Conservation (phyloP, 768 basidiomycete genomes). For the Amanita rimosa region DNA sequence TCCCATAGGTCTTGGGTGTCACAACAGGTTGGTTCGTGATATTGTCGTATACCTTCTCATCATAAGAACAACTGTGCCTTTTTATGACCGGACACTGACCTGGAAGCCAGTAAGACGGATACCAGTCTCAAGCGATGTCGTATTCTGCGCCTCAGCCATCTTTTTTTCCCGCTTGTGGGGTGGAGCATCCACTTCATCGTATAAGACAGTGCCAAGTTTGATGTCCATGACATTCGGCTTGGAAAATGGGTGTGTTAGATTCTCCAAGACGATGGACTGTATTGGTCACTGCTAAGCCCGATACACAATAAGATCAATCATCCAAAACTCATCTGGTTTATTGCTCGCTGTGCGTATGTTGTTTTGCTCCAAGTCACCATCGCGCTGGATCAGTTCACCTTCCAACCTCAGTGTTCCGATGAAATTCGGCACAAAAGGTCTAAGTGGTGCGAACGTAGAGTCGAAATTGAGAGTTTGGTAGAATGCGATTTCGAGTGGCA, state of each 20-base stretch:
- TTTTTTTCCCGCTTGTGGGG: constrained; percentile 74
- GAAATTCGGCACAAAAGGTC: constrained; percentile 62
- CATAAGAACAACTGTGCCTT: neutral
- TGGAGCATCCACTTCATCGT: constrained; percentile 46
- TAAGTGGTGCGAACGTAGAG: constrained; percentile 29
- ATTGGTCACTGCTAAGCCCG: neutral
- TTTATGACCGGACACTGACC: constrained; percentile 31
- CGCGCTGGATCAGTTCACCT: constrained; percentile 38
- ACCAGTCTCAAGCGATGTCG: constrained; percentile 71
- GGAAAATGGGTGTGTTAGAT: constrained; percentile 59
- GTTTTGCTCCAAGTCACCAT: constrained; percentile 10
- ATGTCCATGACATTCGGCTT: constrained; percentile 86
- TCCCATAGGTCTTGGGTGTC: constrained; percentile 72
- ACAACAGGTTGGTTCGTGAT: constrained; percentile 38
- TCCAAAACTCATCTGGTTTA: constrained; percentile 34
- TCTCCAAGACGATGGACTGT: constrained; percentile 81
- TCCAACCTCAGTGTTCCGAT: constrained; percentile 68
- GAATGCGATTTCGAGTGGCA: constrained; percentile 55
- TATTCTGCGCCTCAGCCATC: constrained; percentile 53
- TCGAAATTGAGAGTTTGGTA: constrained; percentile 46
- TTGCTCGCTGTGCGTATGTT: constrained; percentile 1
- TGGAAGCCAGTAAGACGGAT: constrained; percentile 85
- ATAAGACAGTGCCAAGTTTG: constrained; percentile 88
- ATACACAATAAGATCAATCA: neutral
- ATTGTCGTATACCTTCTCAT: constrained; percentile 61